These are phyloP conservation scores for Lophiotrema nucula DNA, from an alignment of 495 filamentous ascomycete genomes.

Conservation along the genomic window DNA sequence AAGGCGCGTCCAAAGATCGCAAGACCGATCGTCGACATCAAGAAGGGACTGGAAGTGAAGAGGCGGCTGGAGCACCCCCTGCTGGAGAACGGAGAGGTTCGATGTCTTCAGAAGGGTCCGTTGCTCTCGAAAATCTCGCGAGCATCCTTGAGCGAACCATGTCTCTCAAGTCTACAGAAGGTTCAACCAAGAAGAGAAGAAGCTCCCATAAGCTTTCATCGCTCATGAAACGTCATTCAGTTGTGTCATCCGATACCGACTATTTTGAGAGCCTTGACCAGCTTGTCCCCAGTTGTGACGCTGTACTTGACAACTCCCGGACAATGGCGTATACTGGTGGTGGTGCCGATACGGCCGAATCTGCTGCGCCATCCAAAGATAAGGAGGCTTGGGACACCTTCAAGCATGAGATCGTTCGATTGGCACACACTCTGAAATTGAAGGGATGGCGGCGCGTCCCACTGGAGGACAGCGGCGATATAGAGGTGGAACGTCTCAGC, in stretches of 20 bases:
- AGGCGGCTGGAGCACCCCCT: conserved; percentile 8
- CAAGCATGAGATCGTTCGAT: conserved; percentile 84
- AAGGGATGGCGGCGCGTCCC: conserved; percentile 87
- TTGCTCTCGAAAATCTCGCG: conserved; percentile 40
- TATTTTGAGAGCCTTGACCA: conserved; percentile 65
- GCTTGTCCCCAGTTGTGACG: conserved; percentile 74
- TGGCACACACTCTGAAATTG: conserved; percentile 83
- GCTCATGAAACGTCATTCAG: conserved; percentile 39
- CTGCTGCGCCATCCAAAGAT: conserved; percentile 55
- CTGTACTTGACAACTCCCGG: conserved; percentile 80
- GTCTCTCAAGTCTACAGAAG: conserved; percentile 35
- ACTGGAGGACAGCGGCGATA: conserved; percentile 65
- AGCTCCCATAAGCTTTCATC: conserved; percentile 26
- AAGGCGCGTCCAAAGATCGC: conserved; percentile 22
- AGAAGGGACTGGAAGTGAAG: background rate
- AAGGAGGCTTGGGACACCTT: conserved; percentile 73
- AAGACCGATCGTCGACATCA: background rate
- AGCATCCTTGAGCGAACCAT: conserved; percentile 38
- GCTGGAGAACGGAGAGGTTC: conserved; percentile 7
- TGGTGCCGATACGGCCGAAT: conserved; percentile 44
- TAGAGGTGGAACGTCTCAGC: conserved; percentile 81
- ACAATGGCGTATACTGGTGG: conserved; percentile 73
- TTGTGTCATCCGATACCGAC: conserved; percentile 74
- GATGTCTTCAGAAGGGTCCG: conserved; percentile 34
- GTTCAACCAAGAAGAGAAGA: conserved; percentile 40